A percentile compares a stretch with the other conserved stretches of the same genome.
These are phyloP conservation scores for Powellomyces hirtus DNA, from an alignment of 192 early-diverging fungal genomes.

Conservation along the genomic window DNA sequence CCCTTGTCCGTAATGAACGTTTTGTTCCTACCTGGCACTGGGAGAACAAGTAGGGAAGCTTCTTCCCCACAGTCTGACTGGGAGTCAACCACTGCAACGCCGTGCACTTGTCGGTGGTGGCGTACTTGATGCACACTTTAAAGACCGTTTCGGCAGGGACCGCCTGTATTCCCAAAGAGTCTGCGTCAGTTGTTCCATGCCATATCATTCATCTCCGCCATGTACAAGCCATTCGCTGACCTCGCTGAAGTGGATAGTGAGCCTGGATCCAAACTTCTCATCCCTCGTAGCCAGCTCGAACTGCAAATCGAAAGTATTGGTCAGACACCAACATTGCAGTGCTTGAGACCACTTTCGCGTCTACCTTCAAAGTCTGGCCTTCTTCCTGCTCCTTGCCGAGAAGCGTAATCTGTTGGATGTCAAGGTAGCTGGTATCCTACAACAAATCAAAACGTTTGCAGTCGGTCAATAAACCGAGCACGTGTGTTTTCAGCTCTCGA, in stretches of 20 bases:
- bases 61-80: constrained; percentile 91
- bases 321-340: no score
- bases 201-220: no score
- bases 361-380: not conserved
- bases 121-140: constrained; percentile 68
- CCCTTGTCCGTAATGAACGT: constrained; percentile 19
- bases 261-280: constrained; percentile 68
- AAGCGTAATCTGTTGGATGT: constrained; percentile 23
- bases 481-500: not conserved
- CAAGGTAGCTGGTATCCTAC: constrained; percentile 64
- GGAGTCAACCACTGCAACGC: constrained; percentile 92
- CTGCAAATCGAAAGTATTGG: no score
- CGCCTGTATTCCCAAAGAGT: no score
- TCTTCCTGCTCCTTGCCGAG: not conserved
- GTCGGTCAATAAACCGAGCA: no score
- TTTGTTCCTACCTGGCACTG: constrained; percentile 74
- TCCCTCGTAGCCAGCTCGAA: constrained; percentile 54
- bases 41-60: constrained; percentile 93
- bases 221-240: no score
- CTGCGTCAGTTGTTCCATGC: no score
- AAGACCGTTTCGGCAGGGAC: constrained; percentile 35
- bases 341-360: not conserved
- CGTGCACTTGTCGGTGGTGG: constrained; percentile 76
- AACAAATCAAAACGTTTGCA: not conserved
- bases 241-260: constrained; percentile 68